Evolutionary conservation across 179 eudicot species (phyloP), one percentile per base, ranked within the genome.

Genomic region (Pouteria campechiana): DNA sequence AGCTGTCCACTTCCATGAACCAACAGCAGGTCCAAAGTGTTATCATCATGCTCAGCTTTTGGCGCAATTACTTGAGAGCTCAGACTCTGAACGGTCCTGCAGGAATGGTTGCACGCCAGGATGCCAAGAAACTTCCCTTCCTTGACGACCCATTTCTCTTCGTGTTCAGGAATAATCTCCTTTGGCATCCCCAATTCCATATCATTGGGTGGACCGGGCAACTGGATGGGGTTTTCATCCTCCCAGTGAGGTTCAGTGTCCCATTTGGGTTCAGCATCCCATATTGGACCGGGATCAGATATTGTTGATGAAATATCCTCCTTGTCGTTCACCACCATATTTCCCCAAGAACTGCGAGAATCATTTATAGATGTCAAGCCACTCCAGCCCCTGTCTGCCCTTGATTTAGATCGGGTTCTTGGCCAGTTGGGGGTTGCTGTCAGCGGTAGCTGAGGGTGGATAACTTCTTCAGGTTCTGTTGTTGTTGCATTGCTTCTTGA

Each of bases 181-280:
- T 36, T 71, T 49, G 34, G 54, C 32, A 16, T 51, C 24, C 58
- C 76, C 33, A 33, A 48, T 44, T 48, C 77, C 41, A 61, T 63
- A 32, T 69, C 88, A 44, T 75, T 82, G 0, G 56, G 54, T 9
- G 82, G 92, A 14, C 87, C 98, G 0, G 96, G 87, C 60, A 90
- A 60, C 57, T 90, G 94, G 37, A 90, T 79, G 10, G 82, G 94
- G 50, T 86, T 70, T 58, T 90, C 98, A 43, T 63, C 75, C 48
- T 63, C 65, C 98, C 96, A 90, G 54, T 75, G 54, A 29, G 84
- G 87, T 65, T 87, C 98, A 6, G 58, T 43, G 46, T 90, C 96
- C 98, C 98, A 90, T 64, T 84, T 86, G 0, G 98, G 98, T 52
- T 82, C 98, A 48, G 94, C 69, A 65, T 86, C 98, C 96, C 96